These are phyloP conservation scores for Aegilops tauschii DNA, from an alignment of 176 grass and related monocot species.

Conservation along the genomic window DNA sequence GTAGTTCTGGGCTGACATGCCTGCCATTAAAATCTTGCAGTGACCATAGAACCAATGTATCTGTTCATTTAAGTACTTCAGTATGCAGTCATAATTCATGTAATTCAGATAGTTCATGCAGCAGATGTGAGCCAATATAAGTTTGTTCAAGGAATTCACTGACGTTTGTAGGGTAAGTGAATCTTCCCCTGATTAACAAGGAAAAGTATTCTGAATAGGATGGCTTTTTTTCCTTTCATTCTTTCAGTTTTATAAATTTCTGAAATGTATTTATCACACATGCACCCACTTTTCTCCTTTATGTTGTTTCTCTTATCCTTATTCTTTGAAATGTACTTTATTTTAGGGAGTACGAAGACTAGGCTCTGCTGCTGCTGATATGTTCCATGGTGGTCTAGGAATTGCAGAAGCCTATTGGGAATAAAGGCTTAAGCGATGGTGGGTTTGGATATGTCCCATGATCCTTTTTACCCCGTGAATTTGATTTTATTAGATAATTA, in stretches of 20 bases:
- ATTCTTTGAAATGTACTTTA: neutral
- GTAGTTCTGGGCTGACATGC: too few species aligned
- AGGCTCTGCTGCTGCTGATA: constrained; percentile 80
- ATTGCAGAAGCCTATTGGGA: constrained; percentile 86
- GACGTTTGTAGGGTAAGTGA: constrained; percentile 75
- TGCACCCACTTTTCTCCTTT: neutral
- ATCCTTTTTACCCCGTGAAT: neutral
- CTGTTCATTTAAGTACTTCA: constrained; percentile 18
- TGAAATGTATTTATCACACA: too few species aligned
- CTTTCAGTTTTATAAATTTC: too few species aligned
- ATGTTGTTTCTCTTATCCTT: neutral
- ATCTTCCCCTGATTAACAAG: constrained; percentile 2
- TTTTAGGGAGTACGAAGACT: constrained; percentile 79
- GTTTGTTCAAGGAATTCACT: constrained; percentile 93
- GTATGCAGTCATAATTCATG: constrained; percentile 9
- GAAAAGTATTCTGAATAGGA: neutral
- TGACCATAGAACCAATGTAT: neutral
- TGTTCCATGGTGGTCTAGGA: constrained; percentile 83
- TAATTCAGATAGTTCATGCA: neutral
- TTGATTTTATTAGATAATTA: neutral
- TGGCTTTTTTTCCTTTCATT: too few species aligned
- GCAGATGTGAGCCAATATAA: constrained; percentile 55
- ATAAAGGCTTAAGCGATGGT: constrained; percentile 82
- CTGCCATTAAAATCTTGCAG: constrained; percentile 1
- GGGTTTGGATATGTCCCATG: constrained; percentile 56